Base-by-base conservation (phyloP, 441 rosid species). In the Manihot esculenta region DNA sequence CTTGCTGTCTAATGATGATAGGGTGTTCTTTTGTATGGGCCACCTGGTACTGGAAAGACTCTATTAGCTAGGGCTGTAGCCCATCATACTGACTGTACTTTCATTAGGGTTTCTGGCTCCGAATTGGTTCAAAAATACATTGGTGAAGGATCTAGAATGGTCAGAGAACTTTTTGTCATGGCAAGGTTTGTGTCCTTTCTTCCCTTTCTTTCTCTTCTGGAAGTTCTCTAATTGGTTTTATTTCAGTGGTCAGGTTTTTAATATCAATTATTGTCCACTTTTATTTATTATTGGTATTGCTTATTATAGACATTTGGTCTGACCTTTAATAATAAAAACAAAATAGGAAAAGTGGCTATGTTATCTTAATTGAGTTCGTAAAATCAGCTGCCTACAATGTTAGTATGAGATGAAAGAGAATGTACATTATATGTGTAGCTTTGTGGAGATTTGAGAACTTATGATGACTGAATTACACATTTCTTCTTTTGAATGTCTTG, bases 81-180 rank as follows among this genome's bases (percentile, higher is more conserved):
- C 42, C 99, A 94, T 83, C 99, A 92, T 83, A 92, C 94, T 60
- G 97, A 92, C 80, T 94, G 98, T 82, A 94, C 98, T 41, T 94
- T 94, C 80, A 94, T 94, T 77, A 89, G 99, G 92, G 98, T 94
- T 73, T 94, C 96, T 78, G 97, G 98, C 64, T 94, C 99, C 50
- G 97, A 92, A 82, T 83, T 94, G 64, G 99, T 94, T 66, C 92
- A 92, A 81, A 92, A 94, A 67, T 94, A 94, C 82, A 92, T 94
- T 81, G 99, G 99, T 69, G 98, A 92, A 82, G 98, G 98, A 48
- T 92, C 97, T 61, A 84, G 99, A 79, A 94, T 94, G 99, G 97
- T 94, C 72, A 84, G 99, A 75, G 99, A 94, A 81, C 96, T 94
- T 35, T 94, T 94, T 75, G 98, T 92, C 64, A 94, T 92, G 99